Base-by-base conservation (phyloP, 805 yeast genomes). In the Clavispora fructus region DNA sequence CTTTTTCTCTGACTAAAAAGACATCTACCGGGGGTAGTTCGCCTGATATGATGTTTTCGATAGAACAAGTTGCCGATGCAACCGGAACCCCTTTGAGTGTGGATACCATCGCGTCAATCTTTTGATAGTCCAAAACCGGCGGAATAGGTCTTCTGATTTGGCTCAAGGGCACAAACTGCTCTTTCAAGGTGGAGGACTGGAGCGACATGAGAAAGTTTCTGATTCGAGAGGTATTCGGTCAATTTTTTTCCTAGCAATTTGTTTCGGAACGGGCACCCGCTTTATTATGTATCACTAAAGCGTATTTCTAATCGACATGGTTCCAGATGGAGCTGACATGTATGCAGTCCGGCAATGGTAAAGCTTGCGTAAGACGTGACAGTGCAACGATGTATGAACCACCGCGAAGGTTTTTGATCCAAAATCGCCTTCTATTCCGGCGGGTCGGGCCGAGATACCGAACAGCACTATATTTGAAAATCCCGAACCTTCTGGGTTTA, bases 1-100 rank as follows among this genome's bases (percentile, higher is more conserved):
- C 92, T 7, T 75, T 61, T 37, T 84, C 85, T 38, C 83, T 71
- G 2, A 87, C 86, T 32, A 75, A 73, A 51, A 88, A 65, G 0
- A 88, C 89, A 62, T 88, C 96, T 13, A 89, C 75, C 1, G 96
- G 92, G 2, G 96, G 96, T 33, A 87, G 64, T 53, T 83, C 85
- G 1, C 90, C 90, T 7, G 82, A 37, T 1, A 67, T 62, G 31
- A 78, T 74, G 23, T 76, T 72, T 46, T 69, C 75, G 10, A 77
- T 16, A 1, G 72, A 55, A 53, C 85, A 85, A 0, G 92, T 85
- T 2, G 76, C 63, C 4, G 87, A 82, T 0, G 80, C 83, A 68
- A 67, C 73, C 4, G 92, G 91, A 0, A 50, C 54, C 0, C 91
- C 91, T 7, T 75, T 70, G 43, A 85, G 64, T 0, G 90, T 85